Evolutionary conservation across 202 grass and related monocot genomes (phyloP), one percentile per base, ranked within the genome.

Genomic region (Setaria viridis): DNA sequence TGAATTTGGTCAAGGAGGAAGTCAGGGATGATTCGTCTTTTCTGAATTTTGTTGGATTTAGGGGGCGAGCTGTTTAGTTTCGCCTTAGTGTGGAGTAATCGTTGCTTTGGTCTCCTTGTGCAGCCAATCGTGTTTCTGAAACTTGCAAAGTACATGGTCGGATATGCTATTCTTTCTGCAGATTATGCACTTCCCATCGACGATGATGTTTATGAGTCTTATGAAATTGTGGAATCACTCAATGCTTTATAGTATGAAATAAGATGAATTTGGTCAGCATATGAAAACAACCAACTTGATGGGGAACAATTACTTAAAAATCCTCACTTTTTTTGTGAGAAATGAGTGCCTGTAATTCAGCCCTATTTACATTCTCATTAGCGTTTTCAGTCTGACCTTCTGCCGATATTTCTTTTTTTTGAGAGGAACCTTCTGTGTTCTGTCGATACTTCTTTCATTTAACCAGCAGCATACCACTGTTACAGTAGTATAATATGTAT

Each of bases 391-490:
- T 37, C 4, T 37, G 9, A 15, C 37, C 1, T 17, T 65, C 7
- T 11, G 41, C 14, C 2, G 64, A 80, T 85, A 6, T 11, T 32
- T 37, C 4, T 37, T 37, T 32, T 37, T 37, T 37, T 37, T 37
- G 35, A 25, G 35, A 37, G 3, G 35, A 37, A 37, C 35, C 35
- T 37, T 37, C 35, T 37, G 35, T 37, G 35, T 37, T 37, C 11
- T 11, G 41, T 14, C 4, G 64, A 80, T 85, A 9, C 15, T 69
- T 80, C 37, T 62, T 76, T 32, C 2, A 3, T 85, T 19, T 62
- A 19, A 14, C 41, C 43, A 39, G 11, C 29, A 67, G 62, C 13
- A 2, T 32, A 42, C 19, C 34, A 35, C 20, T 12, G 13, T 53
- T 57, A 13, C 54, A 1, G 1, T 11, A 21, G 12, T 46, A 19